Evolutionary conservation across 371 early-diverging fungal genomes (phyloP).

Genomic region (Chytridium lagenaria): DNA sequence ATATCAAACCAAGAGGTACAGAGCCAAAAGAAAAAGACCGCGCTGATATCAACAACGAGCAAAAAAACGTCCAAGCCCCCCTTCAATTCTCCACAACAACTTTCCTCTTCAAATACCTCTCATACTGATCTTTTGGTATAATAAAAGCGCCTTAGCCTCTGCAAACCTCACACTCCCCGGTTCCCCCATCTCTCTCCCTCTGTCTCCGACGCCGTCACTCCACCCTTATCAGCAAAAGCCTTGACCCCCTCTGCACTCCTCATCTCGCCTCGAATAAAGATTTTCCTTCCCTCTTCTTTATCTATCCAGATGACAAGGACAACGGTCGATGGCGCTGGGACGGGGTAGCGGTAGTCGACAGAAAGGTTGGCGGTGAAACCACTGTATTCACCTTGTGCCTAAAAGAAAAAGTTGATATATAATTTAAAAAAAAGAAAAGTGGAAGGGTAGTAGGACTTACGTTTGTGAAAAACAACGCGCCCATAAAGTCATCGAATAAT

Average conservation of each 20-base stretch:
- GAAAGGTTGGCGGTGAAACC: conserved; percentile 81
- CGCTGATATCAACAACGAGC: not conserved
- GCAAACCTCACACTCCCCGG: conserved; percentile 18
- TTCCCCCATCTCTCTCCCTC: not conserved
- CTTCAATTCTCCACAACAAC: not conserved
- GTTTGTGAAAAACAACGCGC: conserved; percentile 60
- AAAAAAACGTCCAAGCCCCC: not conserved
- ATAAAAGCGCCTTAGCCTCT: conserved; percentile 30
- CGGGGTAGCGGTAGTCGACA: conserved; percentile 72
- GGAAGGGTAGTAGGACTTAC: no score
- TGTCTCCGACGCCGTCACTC: not conserved
- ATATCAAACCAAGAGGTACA: not conserved
- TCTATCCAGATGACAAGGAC: conserved; percentile 65
- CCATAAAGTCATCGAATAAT: conserved; percentile 65
- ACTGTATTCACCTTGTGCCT: conserved; percentile 46
- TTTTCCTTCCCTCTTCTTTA: conserved; percentile 75
- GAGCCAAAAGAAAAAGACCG: not conserved
- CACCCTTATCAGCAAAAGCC: not conserved
- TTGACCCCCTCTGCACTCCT: conserved; percentile 7
- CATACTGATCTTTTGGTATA: conserved; percentile 18
- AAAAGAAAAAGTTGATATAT: not conserved
- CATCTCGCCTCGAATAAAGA: conserved; percentile 64
- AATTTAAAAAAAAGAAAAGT: not conserved
- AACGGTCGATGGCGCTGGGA: conserved; percentile 68
- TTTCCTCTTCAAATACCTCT: not conserved